Percentiles rank a stretch among this genome's conserved stretches.
These are phyloP conservation scores for Onygenales sp. DNA, from an alignment of 2,329 filamentous ascomycete genomes.

Conservation along the genomic window DNA sequence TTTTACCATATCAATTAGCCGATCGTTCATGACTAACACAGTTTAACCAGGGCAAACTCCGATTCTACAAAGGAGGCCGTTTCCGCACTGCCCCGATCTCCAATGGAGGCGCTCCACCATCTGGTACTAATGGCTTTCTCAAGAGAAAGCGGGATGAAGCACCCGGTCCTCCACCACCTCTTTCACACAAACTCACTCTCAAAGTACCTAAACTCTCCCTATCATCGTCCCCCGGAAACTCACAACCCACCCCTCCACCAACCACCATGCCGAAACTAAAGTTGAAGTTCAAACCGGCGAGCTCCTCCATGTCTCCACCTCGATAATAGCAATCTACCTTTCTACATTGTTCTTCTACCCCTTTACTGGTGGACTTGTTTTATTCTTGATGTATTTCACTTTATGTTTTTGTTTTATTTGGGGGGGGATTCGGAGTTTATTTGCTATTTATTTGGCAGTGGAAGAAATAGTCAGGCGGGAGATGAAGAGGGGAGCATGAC, in stretches of 20 bases:
- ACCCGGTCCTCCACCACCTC: conserved; percentile 14
- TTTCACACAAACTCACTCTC: conserved; percentile 32
- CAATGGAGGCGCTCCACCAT: conserved; percentile 17
- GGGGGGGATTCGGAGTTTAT: background rate
- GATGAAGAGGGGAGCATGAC: background rate
- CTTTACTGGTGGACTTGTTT: background rate
- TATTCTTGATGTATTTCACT: background rate
- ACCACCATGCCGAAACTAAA: conserved; percentile 28
- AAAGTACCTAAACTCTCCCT: conserved; percentile 29
- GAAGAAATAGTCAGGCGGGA: background rate
- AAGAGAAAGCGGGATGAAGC: conserved; percentile 33
- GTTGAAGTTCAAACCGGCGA: conserved; percentile 28
- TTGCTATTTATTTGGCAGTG: background rate
- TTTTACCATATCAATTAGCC: background rate
- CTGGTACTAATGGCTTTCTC: conserved; percentile 8
- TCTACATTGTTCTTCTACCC: background rate
- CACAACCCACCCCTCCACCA: conserved; percentile 12
- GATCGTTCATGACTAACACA: background rate
- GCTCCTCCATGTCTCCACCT: conserved; percentile 2
- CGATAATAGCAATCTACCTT: background rate
- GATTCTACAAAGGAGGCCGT: conserved; percentile 30
- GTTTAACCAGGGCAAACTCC: conserved; percentile 29
- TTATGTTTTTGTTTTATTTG: background rate
- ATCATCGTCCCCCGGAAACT: conserved; percentile 18
- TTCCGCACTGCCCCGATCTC: conserved; percentile 28